phyloP scores from a whole-genome alignment of 108 stramenopile species.

The Schizochytrium sp. region DNA sequence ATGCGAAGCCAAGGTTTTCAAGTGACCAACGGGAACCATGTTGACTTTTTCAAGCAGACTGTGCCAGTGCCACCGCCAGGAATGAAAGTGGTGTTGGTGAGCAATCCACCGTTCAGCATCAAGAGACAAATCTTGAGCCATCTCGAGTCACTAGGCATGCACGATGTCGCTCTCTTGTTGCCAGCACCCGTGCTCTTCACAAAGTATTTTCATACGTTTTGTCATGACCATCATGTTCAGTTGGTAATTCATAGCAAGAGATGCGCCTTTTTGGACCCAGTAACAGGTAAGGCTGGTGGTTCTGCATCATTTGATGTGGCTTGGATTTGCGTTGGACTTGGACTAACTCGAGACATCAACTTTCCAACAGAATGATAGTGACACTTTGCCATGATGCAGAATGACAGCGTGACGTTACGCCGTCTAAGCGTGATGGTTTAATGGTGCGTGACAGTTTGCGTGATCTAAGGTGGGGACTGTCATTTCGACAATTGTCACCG shows the following conservation, averaged over 20 bases:
- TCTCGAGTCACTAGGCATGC: neutral
- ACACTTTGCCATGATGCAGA: too few relatives aligned
- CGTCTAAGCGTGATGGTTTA: too few relatives aligned
- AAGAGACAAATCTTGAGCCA: neutral
- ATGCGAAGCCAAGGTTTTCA: neutral
- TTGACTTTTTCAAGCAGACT: conserved; percentile 6
- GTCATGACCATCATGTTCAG: neutral
- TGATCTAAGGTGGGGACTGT: too few relatives aligned
- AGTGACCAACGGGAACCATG: neutral
- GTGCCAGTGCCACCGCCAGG: neutral
- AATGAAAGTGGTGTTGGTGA: conserved; percentile 11
- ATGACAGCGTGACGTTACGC: too few relatives aligned
- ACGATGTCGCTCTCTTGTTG: neutral
- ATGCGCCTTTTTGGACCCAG: neutral
- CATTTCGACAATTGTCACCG: too few relatives aligned
- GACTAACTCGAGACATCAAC: neutral
- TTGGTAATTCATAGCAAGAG: neutral
- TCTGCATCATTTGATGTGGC: neutral
- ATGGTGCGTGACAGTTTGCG: too few relatives aligned
- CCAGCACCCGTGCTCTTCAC: neutral
- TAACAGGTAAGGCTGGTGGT: neutral
- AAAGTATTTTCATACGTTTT: neutral
- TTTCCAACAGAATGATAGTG: neutral
- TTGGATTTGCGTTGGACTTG: neutral
- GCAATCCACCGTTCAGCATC: neutral